Conservation (phyloP, 176 grass and related monocot genomes). For the Bothriochloa decipiens region DNA sequence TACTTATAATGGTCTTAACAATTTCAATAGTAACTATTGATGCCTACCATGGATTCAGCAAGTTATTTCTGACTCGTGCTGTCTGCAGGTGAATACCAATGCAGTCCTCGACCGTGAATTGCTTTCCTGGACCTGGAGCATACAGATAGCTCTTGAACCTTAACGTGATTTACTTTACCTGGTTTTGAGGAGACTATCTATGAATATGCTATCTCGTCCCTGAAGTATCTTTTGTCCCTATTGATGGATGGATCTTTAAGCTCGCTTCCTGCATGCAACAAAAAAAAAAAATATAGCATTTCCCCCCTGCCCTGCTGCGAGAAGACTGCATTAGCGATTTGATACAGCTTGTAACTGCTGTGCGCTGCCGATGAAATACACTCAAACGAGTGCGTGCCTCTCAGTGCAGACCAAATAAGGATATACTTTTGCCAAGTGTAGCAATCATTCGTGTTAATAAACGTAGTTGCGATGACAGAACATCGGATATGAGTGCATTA, state of each 20-base stretch:
- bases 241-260: slow-evolving; percentile 30
- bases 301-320: not conserved
- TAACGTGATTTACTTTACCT: not conserved
- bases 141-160: no score
- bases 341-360: not conserved
- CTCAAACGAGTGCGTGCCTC: not conserved
- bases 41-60: not conserved
- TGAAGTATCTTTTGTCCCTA: not conserved
- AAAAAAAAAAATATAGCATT: not conserved
- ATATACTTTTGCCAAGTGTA: no score
- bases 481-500: no score
- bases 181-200: not conserved
- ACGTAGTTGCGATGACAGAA: no score
- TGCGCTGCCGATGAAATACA: not conserved
- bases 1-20: not conserved
- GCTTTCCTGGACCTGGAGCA: not conserved
- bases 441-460: no score
- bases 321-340: not conserved
- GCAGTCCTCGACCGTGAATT: not conserved
- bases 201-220: slow-evolving; percentile 15
- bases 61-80: not conserved
- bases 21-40: not conserved
- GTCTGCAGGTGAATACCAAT: slow-evolving; percentile 31
- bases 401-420: no score
- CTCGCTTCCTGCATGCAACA: slow-evolving; percentile 12